Base-by-base conservation (phyloP, 2,329 filamentous ascomycete genomes). In the Lachnellula willkommii region DNA sequence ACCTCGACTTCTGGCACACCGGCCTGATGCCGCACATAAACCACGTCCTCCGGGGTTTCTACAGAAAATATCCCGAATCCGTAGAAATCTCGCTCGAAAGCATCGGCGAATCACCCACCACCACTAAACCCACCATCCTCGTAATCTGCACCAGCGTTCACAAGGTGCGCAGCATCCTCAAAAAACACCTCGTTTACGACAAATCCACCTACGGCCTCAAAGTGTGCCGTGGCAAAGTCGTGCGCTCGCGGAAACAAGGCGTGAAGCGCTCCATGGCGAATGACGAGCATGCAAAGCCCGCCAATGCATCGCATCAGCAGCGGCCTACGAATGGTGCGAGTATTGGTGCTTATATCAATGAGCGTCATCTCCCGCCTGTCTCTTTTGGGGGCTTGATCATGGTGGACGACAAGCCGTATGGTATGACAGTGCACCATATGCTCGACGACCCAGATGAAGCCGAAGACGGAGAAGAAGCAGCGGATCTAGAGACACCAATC, bases 341-440 rank as follows among this genome's bases (percentile, higher is more conserved):
- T 45, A 96, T 97, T 57, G 93, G 93, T 6, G 92, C 92, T 0
- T 96, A 90, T 77, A 85, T 89, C 50, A 88, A 89, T 55, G 84
- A 91, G 61, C 85, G 89, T 46, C 93, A 96, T 68, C 77, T 96
- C 2, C 91, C 92, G 5, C 90, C 93, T 2, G 93, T 95, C 3
- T 95, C 90, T 35, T 91, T 95, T 63, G 93, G 93, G 12, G 93
- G 93, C 8, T 79, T 96, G 4, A 84, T 97, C 42, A 75, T 94
- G 35, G 84, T 97, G 1, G 91, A 97, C 67, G 84, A 88, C 54
- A 85, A 88, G 69, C 83, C 89, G 0, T 94, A 91, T 66, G 93
- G 93, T 12, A 94, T 97, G 89, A 96, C 90, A 22, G 93, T 97
- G 0, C 93, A 97, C 67, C 93, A 97, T 71, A 93, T 97, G 84